phyloP scores from a whole-genome alignment of 2,329 filamentous ascomycete species.

The Verticillium isaacii region DNA sequence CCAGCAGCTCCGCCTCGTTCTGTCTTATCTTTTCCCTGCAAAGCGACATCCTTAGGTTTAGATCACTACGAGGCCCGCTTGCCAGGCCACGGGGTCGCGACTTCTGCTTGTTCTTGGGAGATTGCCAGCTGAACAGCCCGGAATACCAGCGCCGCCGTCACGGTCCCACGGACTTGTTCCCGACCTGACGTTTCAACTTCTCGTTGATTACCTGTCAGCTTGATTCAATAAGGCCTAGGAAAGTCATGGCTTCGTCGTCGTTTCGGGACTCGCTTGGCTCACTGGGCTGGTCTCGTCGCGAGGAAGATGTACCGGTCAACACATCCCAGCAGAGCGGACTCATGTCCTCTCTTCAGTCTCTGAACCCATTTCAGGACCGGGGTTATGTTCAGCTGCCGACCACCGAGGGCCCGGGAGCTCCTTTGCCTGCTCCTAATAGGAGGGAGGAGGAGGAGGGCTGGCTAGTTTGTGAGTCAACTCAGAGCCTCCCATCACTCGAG shows the following conservation, averaged over 20 bases:
- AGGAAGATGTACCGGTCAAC: conserved; percentile 69
- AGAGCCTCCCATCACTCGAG: conserved; percentile 16
- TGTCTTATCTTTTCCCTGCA: neutral
- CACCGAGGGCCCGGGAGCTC: conserved; percentile 75
- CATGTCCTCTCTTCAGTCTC: conserved; percentile 72
- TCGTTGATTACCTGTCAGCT: neutral
- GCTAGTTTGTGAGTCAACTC: conserved; percentile 77
- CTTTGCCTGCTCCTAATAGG: conserved; percentile 75
- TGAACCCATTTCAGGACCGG: conserved; percentile 82
- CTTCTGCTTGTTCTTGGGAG: neutral
- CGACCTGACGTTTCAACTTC: neutral
- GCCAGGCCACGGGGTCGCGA: neutral
- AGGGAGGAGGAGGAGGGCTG: conserved; percentile 94
- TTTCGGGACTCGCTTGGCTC: conserved; percentile 96
- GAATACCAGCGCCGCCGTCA: neutral
- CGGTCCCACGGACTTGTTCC: neutral
- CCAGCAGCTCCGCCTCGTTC: neutral
- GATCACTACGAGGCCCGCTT: neutral
- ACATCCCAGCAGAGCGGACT: conserved; percentile 69
- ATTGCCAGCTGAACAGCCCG: neutral
- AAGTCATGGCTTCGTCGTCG: conserved; percentile 73
- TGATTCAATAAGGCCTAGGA: neutral
- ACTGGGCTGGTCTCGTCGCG: conserved; percentile 87
- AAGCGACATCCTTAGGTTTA: neutral
- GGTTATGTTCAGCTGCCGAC: conserved; percentile 91